Evolutionary conservation across 805 yeast genomes (phyloP), one percentile per base, ranked within the genome.

Genomic region (Maudiozyma serrabonitensis): DNA sequence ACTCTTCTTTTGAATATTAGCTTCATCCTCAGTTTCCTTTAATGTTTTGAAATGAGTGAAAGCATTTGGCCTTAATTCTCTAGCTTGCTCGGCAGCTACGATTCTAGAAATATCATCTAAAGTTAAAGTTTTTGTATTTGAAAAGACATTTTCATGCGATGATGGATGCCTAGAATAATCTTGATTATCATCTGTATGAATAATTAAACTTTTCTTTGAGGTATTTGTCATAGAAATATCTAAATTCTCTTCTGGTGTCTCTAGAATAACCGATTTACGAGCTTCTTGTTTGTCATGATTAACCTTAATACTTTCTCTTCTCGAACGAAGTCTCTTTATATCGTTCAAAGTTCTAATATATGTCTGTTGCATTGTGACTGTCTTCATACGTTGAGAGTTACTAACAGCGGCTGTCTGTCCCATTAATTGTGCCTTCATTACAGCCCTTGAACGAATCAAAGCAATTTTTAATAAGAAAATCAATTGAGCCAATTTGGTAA

Each of bases 101-200:
- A 93, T 91, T 55, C 98, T 76, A 7, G 98, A 96, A 58, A 93
- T 93, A 67, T 93, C 99, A 67, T 93, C 98, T 57, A 93, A 75
- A 0, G 97, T 91, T 47, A 93, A 75, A 0, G 91, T 83, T 56
- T 85, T 87, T 56, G 91, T 95, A 59, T 81, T 85, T 58, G 83
- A 80, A 48, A 89, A 75, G 45, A 87, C 72, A 55, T 58, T 62
- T 19, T 57, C 59, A 18, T 43, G 41, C 2, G 19, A 47, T 46
- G 45, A n/a, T 15, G 49, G 26, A 11, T 19, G 28, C 4, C 12
- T 11, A 6, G 39, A 11, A 12, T 12, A 9, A 1, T 34, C 8
- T n/a, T 37, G 26, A 2, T n/a, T 9, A 3, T 37, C 19, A 37
- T 47, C 46, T 16, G 45, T 42, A 7, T 42, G 46, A 13, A 47